phyloP scores from a whole-genome alignment of 169 alveolate genomes.

The Cardiosporidium cionae region DNA sequence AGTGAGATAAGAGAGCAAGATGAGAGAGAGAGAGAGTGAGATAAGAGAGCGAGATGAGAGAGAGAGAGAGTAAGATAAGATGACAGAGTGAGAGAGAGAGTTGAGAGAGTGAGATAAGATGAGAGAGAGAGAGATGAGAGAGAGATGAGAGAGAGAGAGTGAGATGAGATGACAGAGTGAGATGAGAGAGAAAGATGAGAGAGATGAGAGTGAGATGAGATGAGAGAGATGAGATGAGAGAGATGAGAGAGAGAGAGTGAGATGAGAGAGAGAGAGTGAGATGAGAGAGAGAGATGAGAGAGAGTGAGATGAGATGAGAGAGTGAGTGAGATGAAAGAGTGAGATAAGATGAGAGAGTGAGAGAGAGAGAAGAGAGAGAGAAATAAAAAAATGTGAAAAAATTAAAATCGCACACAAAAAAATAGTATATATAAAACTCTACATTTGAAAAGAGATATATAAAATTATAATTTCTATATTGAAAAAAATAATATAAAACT shows the following conservation, averaged over 20 bases:
- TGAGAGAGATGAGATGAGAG: not conserved
- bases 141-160: not conserved
- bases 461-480: not conserved
- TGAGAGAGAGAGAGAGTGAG: not conserved
- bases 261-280: too few relatives aligned
- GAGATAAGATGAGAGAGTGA: not conserved
- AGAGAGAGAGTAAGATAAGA: not conserved
- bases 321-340: not conserved
- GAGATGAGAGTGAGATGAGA: too few relatives aligned
- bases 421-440: not conserved
- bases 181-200: not conserved
- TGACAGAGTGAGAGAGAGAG: too few relatives aligned
- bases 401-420: not conserved
- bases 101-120: too few relatives aligned
- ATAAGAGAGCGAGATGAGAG: not conserved
- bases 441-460: not conserved
- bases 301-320: not conserved
- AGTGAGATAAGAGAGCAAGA: not conserved
- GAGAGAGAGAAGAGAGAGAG: not conserved
- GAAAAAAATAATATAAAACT: not conserved
- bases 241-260: too few relatives aligned
- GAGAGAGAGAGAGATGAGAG: not conserved
- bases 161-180: not conserved
- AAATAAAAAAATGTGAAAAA: not conserved
- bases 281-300: too few relatives aligned